Percentiles rank a stretch among this genome's conserved stretches.
Evolutionary conservation across 345 rosid genomes (phyloP).

Genomic region (Eucalyptus marginata): DNA sequence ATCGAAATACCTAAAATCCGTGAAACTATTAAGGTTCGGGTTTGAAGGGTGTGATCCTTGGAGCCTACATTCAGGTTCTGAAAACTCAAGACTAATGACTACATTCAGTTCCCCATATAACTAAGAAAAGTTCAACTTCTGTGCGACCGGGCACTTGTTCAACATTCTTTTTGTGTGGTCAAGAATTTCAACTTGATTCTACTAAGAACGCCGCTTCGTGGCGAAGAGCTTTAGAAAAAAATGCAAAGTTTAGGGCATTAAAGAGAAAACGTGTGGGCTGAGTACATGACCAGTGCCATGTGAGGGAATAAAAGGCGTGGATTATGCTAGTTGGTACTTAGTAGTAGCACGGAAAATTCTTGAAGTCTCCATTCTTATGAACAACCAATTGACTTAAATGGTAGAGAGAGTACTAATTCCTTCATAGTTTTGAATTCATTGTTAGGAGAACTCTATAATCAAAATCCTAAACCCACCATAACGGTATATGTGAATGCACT

Average conservation of each 20-base stretch:
- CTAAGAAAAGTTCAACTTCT: not conserved
- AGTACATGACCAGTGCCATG: not conserved
- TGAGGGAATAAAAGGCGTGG: not conserved
- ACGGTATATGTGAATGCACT: not conserved
- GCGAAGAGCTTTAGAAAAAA: not conserved
- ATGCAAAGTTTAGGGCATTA: not conserved
- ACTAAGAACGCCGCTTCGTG: not conserved
- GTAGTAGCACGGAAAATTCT: not conserved
- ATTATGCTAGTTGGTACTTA: not conserved
- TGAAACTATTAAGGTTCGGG: not conserved
- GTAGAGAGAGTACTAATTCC: not conserved
- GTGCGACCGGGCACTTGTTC: not conserved
- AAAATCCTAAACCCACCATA: not conserved
- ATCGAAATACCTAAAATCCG: not conserved
- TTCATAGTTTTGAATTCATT: no score
- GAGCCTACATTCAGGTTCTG: not conserved
- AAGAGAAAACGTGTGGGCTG: not conserved
- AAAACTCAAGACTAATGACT: not conserved
- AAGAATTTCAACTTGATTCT: not conserved
- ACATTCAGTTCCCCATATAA: not conserved
- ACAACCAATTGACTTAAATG: not conserved
- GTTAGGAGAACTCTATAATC: not conserved
- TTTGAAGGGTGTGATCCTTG: not conserved
- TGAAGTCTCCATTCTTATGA: not conserved
- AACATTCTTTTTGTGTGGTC: not conserved